phyloP scores from a whole-genome alignment of 305 asterid genomes.

The Fraxinus floribunda region DNA sequence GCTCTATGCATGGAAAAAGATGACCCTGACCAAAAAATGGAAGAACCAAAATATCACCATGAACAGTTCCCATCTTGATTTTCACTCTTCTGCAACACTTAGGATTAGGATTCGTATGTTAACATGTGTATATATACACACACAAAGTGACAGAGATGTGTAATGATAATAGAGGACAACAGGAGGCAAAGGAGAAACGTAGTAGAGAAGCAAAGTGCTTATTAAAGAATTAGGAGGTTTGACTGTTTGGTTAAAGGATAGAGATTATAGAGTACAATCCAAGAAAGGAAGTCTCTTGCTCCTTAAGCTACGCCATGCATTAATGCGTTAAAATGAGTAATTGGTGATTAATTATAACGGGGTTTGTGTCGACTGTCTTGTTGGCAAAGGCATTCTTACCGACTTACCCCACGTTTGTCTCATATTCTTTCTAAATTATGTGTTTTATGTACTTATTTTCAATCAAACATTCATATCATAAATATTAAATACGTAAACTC shows the following conservation, averaged over 20 bases:
- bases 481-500: background rate
- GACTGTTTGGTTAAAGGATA: background rate
- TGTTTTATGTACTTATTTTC: background rate
- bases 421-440: too few relatives aligned
- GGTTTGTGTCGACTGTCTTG: background rate
- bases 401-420: background rate
- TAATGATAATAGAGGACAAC: background rate
- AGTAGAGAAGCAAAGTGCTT: background rate
- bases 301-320: background rate
- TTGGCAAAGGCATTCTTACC: background rate
- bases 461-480: background rate
- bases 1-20: conserved; percentile 60
- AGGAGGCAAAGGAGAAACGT: background rate
- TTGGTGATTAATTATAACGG: background rate
- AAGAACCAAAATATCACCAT: conserved; percentile 48
- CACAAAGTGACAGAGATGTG: background rate
- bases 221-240: background rate
- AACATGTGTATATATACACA: background rate
- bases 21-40: conserved; percentile 89
- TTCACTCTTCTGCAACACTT: background rate
- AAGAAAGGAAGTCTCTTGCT: background rate
- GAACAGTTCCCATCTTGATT: conserved; percentile 32
- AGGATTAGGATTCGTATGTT: background rate
- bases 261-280: background rate
- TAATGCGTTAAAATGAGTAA: background rate